These are phyloP conservation scores for Coemansia sp. DNA, from an alignment of 192 early-diverging fungal species.

Conservation along the genomic window DNA sequence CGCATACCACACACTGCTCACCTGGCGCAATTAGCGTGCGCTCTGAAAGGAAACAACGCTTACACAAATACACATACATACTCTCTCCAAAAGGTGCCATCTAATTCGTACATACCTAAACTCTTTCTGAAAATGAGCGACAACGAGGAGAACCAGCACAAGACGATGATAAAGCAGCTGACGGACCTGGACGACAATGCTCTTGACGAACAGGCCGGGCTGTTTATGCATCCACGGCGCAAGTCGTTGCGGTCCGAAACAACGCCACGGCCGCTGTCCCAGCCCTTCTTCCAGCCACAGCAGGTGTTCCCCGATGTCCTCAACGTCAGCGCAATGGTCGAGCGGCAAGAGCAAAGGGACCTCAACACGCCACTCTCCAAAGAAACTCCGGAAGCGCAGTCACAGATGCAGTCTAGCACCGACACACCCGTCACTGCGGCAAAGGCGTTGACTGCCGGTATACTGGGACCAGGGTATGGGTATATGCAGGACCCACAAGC, in stretches of 20 bases:
- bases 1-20: neutral
- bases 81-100: neutral
- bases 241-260: conserved; percentile 45
- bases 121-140: conserved; percentile 25
- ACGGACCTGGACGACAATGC: conserved; percentile 58
- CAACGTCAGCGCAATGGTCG: conserved; percentile 55
- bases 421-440: conserved; percentile 3
- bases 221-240: conserved; percentile 54
- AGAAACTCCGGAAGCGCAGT: neutral
- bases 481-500: conserved; percentile 5
- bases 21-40: neutral
- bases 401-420: neutral
- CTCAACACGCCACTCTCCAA: conserved; percentile 14
- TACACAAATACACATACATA: too few relatives aligned
- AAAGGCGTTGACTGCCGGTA: neutral
- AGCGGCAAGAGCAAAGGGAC: conserved; percentile 46
- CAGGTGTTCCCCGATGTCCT: conserved; percentile 57
- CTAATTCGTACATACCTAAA: neutral
- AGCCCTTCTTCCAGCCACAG: conserved; percentile 56
- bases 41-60: neutral
- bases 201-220: conserved; percentile 56
- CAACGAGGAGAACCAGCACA: conserved; percentile 47
- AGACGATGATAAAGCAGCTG: conserved; percentile 59
- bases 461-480: neutral
- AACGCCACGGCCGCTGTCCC: conserved; percentile 48